Conservation (phyloP, 139 green algal species). For the Dunaliella sp. region DNA sequence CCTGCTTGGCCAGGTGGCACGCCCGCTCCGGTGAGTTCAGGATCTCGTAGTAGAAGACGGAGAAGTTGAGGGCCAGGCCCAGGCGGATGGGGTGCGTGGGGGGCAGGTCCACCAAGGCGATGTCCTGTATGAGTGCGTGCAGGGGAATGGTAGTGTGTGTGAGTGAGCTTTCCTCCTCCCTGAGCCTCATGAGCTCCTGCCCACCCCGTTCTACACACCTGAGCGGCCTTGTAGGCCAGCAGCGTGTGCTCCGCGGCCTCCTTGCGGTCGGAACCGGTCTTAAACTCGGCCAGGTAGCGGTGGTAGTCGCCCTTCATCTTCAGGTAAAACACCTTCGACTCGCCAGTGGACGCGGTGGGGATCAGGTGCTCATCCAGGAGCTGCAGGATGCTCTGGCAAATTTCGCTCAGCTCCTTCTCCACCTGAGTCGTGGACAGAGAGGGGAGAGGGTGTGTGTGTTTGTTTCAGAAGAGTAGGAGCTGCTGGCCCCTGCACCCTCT, state of each 20-base stretch:
- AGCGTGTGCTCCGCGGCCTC: conserved; percentile 93
- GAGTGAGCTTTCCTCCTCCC: no score
- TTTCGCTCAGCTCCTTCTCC: conserved; percentile 89
- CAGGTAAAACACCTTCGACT: conserved; percentile 99
- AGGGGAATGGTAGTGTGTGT: no score
- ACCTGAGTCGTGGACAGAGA: conserved; percentile 77
- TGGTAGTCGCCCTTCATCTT: conserved; percentile 96
- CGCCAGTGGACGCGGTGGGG: conserved; percentile 83
- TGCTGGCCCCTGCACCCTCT: no score
- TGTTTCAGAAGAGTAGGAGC: no score
- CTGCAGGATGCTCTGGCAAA: conserved; percentile 84
- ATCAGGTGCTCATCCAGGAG: conserved; percentile 97
- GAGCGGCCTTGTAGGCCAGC: conserved; percentile 92
- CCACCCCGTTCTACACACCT: conserved; percentile 44
- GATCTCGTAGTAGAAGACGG: conserved; percentile 99
- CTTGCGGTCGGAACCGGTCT: conserved; percentile 79
- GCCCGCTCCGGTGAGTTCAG: conserved; percentile 93
- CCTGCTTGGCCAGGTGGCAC: conserved; percentile 95
- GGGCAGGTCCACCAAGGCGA: conserved; percentile 83
- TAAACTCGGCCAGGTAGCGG: conserved; percentile 98
- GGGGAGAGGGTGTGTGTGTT: conserved; percentile 92
- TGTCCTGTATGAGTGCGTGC: conserved; percentile 71
- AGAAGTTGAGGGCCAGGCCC: conserved; percentile 97
- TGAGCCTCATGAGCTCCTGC: no score
- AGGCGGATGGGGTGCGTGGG: conserved; percentile 97